phyloP scores from a whole-genome alignment of 495 filamentous ascomycete genomes.

The Letharia lupina region DNA sequence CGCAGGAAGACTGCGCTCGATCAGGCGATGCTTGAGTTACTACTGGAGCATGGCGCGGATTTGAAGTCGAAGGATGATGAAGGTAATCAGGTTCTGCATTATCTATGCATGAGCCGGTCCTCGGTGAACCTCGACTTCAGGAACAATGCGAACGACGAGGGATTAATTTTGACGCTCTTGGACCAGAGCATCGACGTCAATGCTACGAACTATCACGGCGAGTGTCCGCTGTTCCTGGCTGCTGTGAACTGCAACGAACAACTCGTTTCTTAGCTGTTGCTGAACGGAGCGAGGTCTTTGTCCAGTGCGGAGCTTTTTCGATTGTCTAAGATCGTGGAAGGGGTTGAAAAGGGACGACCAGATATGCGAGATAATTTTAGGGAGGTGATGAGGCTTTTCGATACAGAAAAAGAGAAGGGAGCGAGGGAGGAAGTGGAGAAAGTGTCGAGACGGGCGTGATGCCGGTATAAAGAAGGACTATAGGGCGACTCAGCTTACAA shows the following conservation, averaged over 20 bases:
- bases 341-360: background rate
- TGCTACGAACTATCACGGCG: background rate
- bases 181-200: background rate
- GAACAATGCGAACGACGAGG: background rate
- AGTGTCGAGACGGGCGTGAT: background rate
- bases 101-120: background rate
- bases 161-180: background rate
- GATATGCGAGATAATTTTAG: background rate
- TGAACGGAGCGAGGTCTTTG: background rate
- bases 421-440: background rate
- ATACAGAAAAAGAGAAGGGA: background rate
- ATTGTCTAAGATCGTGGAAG: background rate
- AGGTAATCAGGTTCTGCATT: conserved; percentile 3
- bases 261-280: background rate
- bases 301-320: background rate
- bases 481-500: too few species aligned
- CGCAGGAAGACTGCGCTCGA: background rate
- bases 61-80: background rate
- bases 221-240: background rate
- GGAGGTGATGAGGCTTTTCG: background rate
- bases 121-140: background rate
- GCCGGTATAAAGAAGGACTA: background rate
- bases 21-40: background rate
- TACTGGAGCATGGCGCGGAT: conserved; percentile 6
- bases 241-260: background rate